A percentile compares a stretch with the other conserved stretches of the same genome.
Evolutionary conservation across 306 rosid genomes (phyloP).

Genomic region (Nissolia schottii): DNA sequence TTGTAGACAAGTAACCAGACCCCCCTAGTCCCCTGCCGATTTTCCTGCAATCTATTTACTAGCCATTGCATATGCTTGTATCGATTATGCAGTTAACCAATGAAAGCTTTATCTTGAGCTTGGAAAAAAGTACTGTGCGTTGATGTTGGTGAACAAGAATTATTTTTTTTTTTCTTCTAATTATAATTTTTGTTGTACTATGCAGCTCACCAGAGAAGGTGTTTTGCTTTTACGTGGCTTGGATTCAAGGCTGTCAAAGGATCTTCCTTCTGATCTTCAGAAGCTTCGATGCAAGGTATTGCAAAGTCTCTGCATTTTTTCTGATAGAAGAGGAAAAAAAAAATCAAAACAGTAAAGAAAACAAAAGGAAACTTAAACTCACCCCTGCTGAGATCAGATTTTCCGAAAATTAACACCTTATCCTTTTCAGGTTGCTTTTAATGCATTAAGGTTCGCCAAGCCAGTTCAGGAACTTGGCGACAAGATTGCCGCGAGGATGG

Average conservation of each 20-base stretch:
- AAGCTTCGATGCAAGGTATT: slow-evolving; percentile 95
- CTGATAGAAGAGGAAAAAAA: not conserved
- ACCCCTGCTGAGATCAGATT: slow-evolving; percentile 3
- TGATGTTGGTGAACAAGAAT: not conserved
- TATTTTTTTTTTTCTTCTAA: not conserved
- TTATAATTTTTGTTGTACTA: slow-evolving; percentile 11
- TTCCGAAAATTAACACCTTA: slow-evolving; percentile 10
- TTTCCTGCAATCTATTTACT: not conserved
- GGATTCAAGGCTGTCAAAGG: slow-evolving; percentile 89
- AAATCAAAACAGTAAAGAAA: not conserved
- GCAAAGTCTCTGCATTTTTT: not conserved
- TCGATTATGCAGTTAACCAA: not conserved
- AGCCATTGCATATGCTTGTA: not conserved
- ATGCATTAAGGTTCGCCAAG: slow-evolving; percentile 85
- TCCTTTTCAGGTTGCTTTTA: slow-evolving; percentile 86
- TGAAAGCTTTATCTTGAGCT: slow-evolving; percentile 2
- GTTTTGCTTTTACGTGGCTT: slow-evolving; percentile 84
- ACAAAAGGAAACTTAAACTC: not conserved
- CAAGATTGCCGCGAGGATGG: slow-evolving; percentile 74
- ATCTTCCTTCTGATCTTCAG: slow-evolving; percentile 97
- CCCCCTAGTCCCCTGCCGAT: not conserved
- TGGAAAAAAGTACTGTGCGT: not conserved
- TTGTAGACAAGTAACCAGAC: not conserved
- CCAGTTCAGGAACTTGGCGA: slow-evolving; percentile 75
- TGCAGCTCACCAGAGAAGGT: slow-evolving; percentile 90